Percentiles rank a stretch among this genome's conserved stretches.
Evolutionary conservation across 371 early-diverging fungal genomes (phyloP).

Genomic region (Rhizopus arrhizus): DNA sequence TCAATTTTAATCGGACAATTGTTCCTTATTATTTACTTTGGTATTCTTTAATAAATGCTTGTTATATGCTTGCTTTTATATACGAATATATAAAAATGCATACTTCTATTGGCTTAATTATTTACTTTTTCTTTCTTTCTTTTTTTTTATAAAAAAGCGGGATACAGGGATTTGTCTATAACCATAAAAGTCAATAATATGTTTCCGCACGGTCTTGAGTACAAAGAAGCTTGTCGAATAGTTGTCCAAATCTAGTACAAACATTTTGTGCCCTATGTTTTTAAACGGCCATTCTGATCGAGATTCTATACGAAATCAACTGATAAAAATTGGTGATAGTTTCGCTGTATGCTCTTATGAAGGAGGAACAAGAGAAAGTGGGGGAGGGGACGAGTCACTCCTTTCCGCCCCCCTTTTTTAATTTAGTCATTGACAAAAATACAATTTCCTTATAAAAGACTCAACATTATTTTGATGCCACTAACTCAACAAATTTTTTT

Average conservation of each 20-base stretch:
- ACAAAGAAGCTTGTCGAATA: background rate
- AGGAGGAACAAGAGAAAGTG: background rate
- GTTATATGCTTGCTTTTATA: no score
- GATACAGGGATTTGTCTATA: background rate
- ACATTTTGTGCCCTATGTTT: background rate
- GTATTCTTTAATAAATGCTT: background rate
- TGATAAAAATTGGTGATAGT: background rate
- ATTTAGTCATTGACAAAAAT: background rate
- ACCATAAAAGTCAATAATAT: constrained; percentile 2
- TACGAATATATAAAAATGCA: no score
- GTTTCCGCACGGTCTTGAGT: background rate
- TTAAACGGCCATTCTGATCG: background rate
- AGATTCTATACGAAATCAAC: background rate
- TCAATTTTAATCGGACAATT: background rate
- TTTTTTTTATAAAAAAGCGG: constrained; percentile 1
- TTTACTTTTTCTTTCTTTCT: background rate
- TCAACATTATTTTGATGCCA: background rate
- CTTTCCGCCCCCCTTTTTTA: background rate
- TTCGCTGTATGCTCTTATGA: background rate
- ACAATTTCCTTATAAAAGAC: background rate
- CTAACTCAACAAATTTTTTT: background rate
- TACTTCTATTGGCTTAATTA: no score
- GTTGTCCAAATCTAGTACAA: background rate
- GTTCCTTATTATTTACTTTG: constrained; percentile 1
- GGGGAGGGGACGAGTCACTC: background rate